phyloP scores from a whole-genome alignment of 2,329 filamentous ascomycete genomes.

The Botryotinia calthae region DNA sequence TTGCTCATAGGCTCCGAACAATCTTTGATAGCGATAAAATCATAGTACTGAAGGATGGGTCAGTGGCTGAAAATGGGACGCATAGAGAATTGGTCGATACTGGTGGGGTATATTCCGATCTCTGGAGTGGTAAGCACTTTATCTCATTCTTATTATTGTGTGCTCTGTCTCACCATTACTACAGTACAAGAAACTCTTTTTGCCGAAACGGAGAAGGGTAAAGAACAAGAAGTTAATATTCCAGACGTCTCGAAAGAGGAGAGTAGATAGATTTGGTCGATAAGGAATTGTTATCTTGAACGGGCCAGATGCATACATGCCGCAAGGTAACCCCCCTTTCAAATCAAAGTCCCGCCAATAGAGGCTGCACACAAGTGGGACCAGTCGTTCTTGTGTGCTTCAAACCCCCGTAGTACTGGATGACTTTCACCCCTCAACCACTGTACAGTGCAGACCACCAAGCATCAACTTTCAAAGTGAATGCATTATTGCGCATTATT shows the following conservation, averaged over 20 bases:
- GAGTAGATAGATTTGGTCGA: constrained; percentile 15
- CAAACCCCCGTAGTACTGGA: background rate
- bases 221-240: constrained; percentile 40
- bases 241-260: constrained; percentile 21
- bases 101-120: constrained; percentile 78
- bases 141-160: constrained; percentile 10
- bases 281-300: constrained; percentile 13
- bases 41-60: constrained; percentile 81
- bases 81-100: constrained; percentile 79
- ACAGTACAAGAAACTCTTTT: constrained; percentile 63
- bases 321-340: constrained; percentile 11
- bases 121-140: constrained; percentile 74
- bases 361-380: background rate
- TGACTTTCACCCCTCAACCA: background rate
- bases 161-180: constrained; percentile 23
- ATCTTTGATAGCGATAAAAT: constrained; percentile 94
- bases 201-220: constrained; percentile 43
- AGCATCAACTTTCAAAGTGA: background rate
- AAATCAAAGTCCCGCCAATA: constrained; percentile 2
- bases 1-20: constrained; percentile 87
- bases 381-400: background rate
- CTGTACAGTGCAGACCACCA: background rate
- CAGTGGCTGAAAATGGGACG: constrained; percentile 84
- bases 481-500: background rate
- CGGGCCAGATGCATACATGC: constrained; percentile 2